These are phyloP conservation scores for Camelina sativa DNA, from an alignment of 345 rosid species.

Conservation along the genomic window DNA sequence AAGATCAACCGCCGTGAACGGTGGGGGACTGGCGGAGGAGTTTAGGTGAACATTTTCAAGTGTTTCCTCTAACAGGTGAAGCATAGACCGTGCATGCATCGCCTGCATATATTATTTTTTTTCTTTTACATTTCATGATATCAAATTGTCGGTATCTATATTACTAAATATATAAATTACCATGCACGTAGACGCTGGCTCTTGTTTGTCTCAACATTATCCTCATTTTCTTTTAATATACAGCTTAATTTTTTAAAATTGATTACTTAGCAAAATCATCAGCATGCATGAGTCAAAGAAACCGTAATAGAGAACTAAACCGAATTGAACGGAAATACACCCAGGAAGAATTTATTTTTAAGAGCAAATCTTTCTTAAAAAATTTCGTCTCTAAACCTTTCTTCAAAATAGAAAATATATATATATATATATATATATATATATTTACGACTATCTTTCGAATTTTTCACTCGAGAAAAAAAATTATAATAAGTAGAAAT, in stretches of 20 bases:
- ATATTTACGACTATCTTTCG: neutral
- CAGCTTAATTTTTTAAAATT: neutral
- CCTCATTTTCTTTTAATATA: neutral
- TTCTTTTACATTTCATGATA: neutral
- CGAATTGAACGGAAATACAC: neutral
- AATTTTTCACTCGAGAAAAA: neutral
- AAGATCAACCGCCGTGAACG: constrained; percentile 85
- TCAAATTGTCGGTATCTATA: neutral
- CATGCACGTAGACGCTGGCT: constrained; percentile 31
- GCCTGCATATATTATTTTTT: constrained; percentile 55
- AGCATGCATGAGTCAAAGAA: neutral
- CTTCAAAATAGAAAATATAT: too few relatives aligned
- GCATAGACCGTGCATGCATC: constrained; percentile 84
- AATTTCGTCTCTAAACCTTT: too few relatives aligned
- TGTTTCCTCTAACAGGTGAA: constrained; percentile 83
- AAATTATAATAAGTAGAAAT: neutral
- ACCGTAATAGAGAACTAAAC: neutral
- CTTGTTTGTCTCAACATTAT: constrained; percentile 13
- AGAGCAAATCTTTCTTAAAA: neutral
- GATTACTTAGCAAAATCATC: neutral
- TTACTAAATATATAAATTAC: constrained; percentile 25
- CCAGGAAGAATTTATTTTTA: neutral
- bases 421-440: too few relatives aligned
- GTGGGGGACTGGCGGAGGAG: constrained; percentile 50
- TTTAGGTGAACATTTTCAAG: constrained; percentile 68